Evolutionary conservation across 257 asterid species (phyloP).

Genomic region (Ilex aquifolium): DNA sequence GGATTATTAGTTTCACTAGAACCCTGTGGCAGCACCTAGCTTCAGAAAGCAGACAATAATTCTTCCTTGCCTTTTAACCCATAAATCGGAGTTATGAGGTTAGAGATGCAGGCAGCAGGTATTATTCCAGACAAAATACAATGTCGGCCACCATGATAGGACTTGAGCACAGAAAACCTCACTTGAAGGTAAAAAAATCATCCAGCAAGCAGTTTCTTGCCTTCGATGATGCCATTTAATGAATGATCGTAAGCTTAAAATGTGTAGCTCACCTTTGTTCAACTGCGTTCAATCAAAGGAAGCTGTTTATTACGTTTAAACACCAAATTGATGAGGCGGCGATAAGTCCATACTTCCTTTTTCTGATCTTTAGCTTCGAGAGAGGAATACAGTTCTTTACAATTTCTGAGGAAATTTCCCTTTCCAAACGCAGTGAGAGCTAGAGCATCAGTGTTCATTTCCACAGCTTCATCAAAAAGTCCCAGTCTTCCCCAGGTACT

Average conservation of each 20-base stretch:
- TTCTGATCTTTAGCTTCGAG: neutral
- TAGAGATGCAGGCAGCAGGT: too few species aligned
- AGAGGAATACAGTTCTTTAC: constrained; percentile 17
- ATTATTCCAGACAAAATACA: too few species aligned
- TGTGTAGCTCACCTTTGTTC: neutral
- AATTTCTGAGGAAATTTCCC: constrained; percentile 19
- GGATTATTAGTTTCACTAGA: too few species aligned
- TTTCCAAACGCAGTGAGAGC: constrained; percentile 29
- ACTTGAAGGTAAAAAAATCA: too few species aligned
- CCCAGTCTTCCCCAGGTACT: constrained; percentile 23
- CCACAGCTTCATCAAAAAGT: constrained; percentile 14
- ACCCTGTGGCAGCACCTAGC: too few species aligned
- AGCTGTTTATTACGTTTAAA: neutral
- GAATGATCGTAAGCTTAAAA: neutral
- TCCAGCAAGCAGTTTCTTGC: too few species aligned
- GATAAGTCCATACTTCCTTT: constrained; percentile 16
- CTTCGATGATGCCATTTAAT: too few species aligned
- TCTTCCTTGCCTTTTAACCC: too few species aligned
- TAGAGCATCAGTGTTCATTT: constrained; percentile 22
- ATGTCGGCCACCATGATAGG: too few species aligned
- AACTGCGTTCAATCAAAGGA: neutral
- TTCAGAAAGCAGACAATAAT: too few species aligned
- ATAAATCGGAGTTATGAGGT: too few species aligned
- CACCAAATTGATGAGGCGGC: constrained; percentile 15
- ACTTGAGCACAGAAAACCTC: too few species aligned